Evolutionary conservation across 257 asterid genomes (phyloP), one percentile per base, ranked within the genome.

Genomic region (Rauvolfia tetraphylla): DNA sequence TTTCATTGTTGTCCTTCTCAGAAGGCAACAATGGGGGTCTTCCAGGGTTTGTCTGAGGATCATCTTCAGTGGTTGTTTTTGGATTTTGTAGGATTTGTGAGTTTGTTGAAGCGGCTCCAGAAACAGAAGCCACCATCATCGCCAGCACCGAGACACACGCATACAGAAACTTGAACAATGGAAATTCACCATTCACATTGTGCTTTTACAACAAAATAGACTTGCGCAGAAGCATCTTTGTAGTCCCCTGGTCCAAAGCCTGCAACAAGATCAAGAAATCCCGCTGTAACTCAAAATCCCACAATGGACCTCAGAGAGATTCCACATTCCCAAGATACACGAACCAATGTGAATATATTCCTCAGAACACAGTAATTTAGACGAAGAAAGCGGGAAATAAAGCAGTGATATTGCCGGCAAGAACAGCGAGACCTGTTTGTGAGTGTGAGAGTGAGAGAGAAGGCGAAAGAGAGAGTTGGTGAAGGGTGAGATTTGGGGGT

Each of bases 101-200:
- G 76, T 78, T 85, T 29, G 92, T 82, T 81, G 96, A 91, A 89
- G 90, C 92, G 86, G 89, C 90, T 80, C 92, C 97, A 68, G 96
- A 83, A 85, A 87, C 90, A 83, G 96, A 96, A 88, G 94, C 96
- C 85, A 90, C 96, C 98, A 95, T 87, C 86, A 86, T 88, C 89
- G 79, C 86, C 81, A 79, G 75, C 84, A 61, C 68, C 73, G 65
- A 76, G 81, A 76, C 74, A 73, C 80, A 78, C 31, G 81, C 73
- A 80, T 71, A 74, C 54, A 56, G 77, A 78, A 72, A 31, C 72
- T 44, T 57, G 48, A 76, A 51, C 68, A 57, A 72, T 67, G 71
- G 75, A 79, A 93, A 72, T 72, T 78, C 80, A 61, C 76, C 83
- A 34, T 82, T 88, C 91, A 91, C 95, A 90, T 89, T 85, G 84